Percentiles rank a stretch among this genome's conserved stretches.
Conservation (phyloP, 2,329 filamentous ascomycete genomes). For the Aureobasidium mangrovei region DNA sequence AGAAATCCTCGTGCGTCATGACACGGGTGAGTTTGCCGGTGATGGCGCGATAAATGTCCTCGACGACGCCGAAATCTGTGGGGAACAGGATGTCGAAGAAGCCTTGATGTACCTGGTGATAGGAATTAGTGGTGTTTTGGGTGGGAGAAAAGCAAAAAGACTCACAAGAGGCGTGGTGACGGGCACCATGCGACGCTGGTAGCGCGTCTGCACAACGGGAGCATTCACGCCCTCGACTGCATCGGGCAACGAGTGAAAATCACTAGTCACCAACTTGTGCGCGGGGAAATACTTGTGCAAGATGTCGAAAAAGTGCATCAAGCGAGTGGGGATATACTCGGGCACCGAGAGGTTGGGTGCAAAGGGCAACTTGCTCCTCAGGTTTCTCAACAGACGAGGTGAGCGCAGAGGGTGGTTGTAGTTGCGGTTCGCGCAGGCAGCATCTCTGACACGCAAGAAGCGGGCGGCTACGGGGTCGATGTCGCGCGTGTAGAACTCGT, state of each 20-base stretch:
- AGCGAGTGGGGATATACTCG: conserved; percentile 87
- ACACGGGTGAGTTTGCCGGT: conserved; percentile 87
- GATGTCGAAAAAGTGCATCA: conserved; percentile 96
- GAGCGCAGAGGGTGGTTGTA: conserved; percentile 53
- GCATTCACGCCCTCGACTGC: conserved; percentile 77
- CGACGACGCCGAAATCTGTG: conserved; percentile 84
- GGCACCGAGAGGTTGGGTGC: conserved; percentile 67
- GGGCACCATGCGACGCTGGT: conserved; percentile 75
- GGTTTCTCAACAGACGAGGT: conserved; percentile 47
- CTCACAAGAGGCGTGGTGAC: conserved; percentile 83
- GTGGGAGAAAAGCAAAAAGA: conserved; percentile 15
- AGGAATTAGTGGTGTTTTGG: background rate
- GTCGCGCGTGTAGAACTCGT: conserved; percentile 77
- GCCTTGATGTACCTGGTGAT: conserved; percentile 82
- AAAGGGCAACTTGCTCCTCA: conserved; percentile 60
- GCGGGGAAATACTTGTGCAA: conserved; percentile 80
- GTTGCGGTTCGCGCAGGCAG: conserved; percentile 53
- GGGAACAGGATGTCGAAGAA: conserved; percentile 99
- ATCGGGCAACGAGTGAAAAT: conserved; percentile 82
- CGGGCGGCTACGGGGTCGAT: conserved; percentile 76
- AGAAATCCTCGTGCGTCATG: conserved; percentile 80
- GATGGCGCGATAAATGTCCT: conserved; percentile 84
- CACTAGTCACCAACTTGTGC: conserved; percentile 79
- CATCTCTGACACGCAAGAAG: conserved; percentile 76
- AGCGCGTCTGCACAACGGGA: conserved; percentile 93